phyloP scores from a whole-genome alignment of 2,329 filamentous ascomycete species.

The Pseudogymnoascus sp. region DNA sequence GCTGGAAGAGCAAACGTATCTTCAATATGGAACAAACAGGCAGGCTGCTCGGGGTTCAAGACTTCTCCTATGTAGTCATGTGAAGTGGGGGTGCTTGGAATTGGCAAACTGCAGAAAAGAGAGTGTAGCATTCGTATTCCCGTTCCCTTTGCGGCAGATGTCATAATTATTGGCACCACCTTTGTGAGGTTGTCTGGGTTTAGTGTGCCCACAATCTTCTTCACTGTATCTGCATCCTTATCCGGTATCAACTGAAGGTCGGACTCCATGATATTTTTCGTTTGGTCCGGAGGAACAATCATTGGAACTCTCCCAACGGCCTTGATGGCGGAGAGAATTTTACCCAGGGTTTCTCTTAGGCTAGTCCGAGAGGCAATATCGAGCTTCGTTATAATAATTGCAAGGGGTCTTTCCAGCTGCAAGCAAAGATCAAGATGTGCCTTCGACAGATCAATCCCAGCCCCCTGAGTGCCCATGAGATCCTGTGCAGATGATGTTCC shows the following conservation, averaged over 20 bases:
- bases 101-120: slow-evolving; percentile 66
- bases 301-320: slow-evolving; percentile 63
- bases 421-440: slow-evolving; percentile 81
- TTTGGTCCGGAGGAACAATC: slow-evolving; percentile 56
- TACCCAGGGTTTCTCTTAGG: slow-evolving; percentile 61
- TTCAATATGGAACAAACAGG: slow-evolving; percentile 77
- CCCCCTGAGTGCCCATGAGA: slow-evolving; percentile 39
- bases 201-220: slow-evolving; percentile 46
- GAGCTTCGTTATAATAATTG: slow-evolving; percentile 82
- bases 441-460: slow-evolving; percentile 62
- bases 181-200: slow-evolving; percentile 27
- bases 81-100: slow-evolving; percentile 48
- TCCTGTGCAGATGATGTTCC: slow-evolving; percentile 45
- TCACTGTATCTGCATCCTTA: slow-evolving; percentile 50
- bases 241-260: slow-evolving; percentile 50
- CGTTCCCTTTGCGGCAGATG: slow-evolving; percentile 75
- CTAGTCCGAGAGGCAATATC: slow-evolving; percentile 71
- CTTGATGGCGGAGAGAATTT: slow-evolving; percentile 71
- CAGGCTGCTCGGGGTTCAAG: slow-evolving; percentile 51
- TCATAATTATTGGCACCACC: slow-evolving; percentile 76
- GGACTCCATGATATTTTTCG: slow-evolving; percentile 33
- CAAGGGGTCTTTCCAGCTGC: slow-evolving; percentile 67
- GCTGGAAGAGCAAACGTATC: slow-evolving; percentile 74
- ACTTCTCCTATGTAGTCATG: slow-evolving; percentile 47
- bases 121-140: slow-evolving; percentile 79